phyloP scores from a whole-genome alignment of 2,329 filamentous ascomycete species.

The Ustulina deusta region DNA sequence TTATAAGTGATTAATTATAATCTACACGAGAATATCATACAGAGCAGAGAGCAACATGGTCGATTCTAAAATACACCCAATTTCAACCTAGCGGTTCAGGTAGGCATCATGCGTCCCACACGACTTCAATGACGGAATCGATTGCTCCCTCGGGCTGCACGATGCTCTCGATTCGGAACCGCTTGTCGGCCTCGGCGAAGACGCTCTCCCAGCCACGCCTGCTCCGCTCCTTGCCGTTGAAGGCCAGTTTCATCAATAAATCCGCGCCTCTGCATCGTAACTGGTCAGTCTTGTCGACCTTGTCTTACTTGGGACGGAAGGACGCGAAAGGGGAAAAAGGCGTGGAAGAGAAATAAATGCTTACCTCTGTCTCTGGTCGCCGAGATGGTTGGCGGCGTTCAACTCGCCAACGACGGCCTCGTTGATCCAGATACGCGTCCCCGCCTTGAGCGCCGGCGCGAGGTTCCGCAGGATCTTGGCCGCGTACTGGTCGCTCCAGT shows the following conservation, averaged over 20 bases:
- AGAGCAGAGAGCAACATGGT: constrained; percentile 7
- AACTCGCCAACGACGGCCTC: constrained; percentile 45
- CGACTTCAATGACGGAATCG: constrained; percentile 39
- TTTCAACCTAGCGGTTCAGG: neutral
- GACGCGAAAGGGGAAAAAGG: neutral
- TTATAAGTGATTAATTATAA: neutral
- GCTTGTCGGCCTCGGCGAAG: constrained; percentile 38
- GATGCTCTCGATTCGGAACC: constrained; percentile 38
- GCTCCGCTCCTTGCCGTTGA: constrained; percentile 42
- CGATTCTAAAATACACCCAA: neutral
- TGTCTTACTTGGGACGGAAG: neutral
- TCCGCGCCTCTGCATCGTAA: constrained; percentile 41
- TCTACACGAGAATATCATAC: constrained; percentile 18
- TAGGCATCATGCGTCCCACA: constrained; percentile 32
- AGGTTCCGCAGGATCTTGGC: constrained; percentile 49
- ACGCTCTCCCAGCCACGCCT: constrained; percentile 37
- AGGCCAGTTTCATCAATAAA: constrained; percentile 41
- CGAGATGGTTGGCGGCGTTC: constrained; percentile 24
- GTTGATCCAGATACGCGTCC: constrained; percentile 43
- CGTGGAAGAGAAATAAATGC: neutral
- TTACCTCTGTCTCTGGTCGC: constrained; percentile 36
- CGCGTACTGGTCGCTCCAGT: constrained; percentile 52
- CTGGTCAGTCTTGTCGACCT: neutral
- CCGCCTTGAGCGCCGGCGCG: constrained; percentile 47
- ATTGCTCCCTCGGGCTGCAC: constrained; percentile 34